These are phyloP conservation scores for Aureobasidium musti DNA, from an alignment of 2,329 filamentous ascomycete species.

Conservation along the genomic window DNA sequence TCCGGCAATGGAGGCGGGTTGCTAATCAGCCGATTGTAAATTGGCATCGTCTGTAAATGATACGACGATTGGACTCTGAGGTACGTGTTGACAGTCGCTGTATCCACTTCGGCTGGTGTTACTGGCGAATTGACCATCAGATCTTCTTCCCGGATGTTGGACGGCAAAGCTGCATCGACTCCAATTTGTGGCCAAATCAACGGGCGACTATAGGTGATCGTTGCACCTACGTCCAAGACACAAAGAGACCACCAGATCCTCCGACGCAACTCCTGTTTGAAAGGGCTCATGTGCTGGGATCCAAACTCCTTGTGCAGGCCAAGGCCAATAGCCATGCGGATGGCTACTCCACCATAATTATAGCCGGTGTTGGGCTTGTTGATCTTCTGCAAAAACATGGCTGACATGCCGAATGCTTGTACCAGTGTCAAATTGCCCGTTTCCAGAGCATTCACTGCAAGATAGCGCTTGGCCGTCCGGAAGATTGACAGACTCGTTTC, in stretches of 20 bases:
- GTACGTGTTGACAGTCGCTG: slow-evolving; percentile 48
- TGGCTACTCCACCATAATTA: slow-evolving; percentile 53
- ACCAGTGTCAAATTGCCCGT: slow-evolving; percentile 54
- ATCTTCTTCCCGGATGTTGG: slow-evolving; percentile 19
- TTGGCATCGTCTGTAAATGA: slow-evolving; percentile 49
- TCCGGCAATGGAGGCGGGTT: slow-evolving; percentile 47
- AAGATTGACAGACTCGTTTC: slow-evolving; percentile 49
- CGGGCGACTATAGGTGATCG: slow-evolving; percentile 54
- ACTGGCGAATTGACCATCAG: neutral
- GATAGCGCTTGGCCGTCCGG: slow-evolving; percentile 49
- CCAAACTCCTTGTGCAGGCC: slow-evolving; percentile 56
- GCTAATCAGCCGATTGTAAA: slow-evolving; percentile 52
- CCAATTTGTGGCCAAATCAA: slow-evolving; percentile 50
- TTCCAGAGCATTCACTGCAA: slow-evolving; percentile 53
- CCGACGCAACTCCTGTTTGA: slow-evolving; percentile 42
- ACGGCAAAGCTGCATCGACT: slow-evolving; percentile 43
- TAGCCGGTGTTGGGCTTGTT: slow-evolving; percentile 56
- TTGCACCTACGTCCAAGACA: slow-evolving; percentile 54
- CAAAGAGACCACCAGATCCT: slow-evolving; percentile 46
- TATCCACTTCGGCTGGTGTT: slow-evolving; percentile 10
- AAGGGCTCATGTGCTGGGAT: slow-evolving; percentile 50
- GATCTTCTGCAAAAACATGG: slow-evolving; percentile 54
- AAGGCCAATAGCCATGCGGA: slow-evolving; percentile 54
- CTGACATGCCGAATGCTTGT: slow-evolving; percentile 51
- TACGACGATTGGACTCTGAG: slow-evolving; percentile 51